phyloP scores from a whole-genome alignment of 1,284 basidiomycete genomes.

The Ganoderma leucocontextum region DNA sequence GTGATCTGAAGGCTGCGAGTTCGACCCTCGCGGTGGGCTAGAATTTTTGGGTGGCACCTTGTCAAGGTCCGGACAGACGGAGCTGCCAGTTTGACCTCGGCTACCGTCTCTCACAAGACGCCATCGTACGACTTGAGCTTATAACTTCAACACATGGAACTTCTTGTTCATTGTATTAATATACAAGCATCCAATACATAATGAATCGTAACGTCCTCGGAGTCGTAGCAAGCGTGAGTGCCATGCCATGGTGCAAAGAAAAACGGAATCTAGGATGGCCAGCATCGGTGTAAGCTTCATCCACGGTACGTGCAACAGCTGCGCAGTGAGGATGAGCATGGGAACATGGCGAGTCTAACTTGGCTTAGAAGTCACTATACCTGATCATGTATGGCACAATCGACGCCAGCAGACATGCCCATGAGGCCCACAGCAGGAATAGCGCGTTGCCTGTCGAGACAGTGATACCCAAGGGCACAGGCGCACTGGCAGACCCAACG shows the following conservation, averaged over 20 bases:
- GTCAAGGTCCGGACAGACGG: too few species aligned
- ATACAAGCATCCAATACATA: slow-evolving; percentile 30
- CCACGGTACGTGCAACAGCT: slow-evolving; percentile 79
- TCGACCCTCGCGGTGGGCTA: slow-evolving; percentile 92
- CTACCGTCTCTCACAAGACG: neutral
- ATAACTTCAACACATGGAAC: neutral
- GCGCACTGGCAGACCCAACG: slow-evolving; percentile 47
- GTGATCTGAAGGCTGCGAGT: slow-evolving; percentile 87
- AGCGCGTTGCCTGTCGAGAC: slow-evolving; percentile 69
- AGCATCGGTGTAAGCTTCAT: slow-evolving; percentile 41
- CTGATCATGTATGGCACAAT: slow-evolving; percentile 79
- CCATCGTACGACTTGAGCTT: neutral
- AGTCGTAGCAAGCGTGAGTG: slow-evolving; percentile 20
- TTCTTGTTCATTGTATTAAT: slow-evolving; percentile 21
- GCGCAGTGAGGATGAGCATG: slow-evolving; percentile 15
- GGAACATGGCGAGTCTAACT: neutral
- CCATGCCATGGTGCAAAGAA: slow-evolving; percentile 12
- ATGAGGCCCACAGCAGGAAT: slow-evolving; percentile 75
- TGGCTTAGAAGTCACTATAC: slow-evolving; percentile 35
- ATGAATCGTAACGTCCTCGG: slow-evolving; percentile 25
- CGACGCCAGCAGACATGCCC: slow-evolving; percentile 68
- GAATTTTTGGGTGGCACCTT: neutral
- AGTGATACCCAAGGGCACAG: slow-evolving; percentile 63
- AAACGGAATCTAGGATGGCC: slow-evolving; percentile 10
- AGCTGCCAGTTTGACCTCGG: too few species aligned